Percentiles rank a stretch among this genome's conserved stretches.
These are phyloP conservation scores for Pulveroboletus frians DNA, from an alignment of 768 basidiomycete species.

Conservation along the genomic window DNA sequence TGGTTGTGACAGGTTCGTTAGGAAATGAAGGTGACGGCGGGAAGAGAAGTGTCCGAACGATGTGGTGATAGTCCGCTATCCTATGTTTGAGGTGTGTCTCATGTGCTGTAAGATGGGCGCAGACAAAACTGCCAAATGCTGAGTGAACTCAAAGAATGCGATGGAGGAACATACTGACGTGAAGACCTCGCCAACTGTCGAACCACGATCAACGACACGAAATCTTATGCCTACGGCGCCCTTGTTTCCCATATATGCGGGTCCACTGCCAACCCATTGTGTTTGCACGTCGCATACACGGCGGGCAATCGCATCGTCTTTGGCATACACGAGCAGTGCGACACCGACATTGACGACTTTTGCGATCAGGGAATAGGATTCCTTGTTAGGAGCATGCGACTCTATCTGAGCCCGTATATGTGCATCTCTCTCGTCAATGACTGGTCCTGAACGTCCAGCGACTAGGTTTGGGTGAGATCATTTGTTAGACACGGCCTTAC, in stretches of 20 bases:
- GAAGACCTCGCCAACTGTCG: conserved; percentile 64
- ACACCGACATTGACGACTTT: conserved; percentile 83
- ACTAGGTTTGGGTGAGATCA: conserved; percentile 41
- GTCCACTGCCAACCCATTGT: conserved; percentile 70
- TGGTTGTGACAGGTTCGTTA: conserved; percentile 43
- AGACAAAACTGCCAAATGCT: conserved; percentile 63
- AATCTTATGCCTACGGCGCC: conserved; percentile 89
- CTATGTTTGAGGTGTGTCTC: conserved; percentile 58
- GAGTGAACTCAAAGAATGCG: conserved; percentile 2
- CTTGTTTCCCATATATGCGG: conserved; percentile 87
- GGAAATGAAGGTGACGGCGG: conserved; percentile 41
- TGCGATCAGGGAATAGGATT: conserved; percentile 72
- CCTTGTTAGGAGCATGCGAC: conserved; percentile 62
- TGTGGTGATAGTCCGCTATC: conserved; percentile 74
- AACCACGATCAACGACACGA: conserved; percentile 54
- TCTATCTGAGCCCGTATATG: conserved; percentile 76
- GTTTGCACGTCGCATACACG: conserved; percentile 63
- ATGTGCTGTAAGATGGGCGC: conserved; percentile 87
- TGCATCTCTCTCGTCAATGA: conserved; percentile 62
- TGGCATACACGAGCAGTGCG: conserved; percentile 82
- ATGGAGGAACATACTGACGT: conserved; percentile 54
- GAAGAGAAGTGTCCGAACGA: conserved; percentile 79
- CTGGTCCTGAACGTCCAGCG: conserved; percentile 65
- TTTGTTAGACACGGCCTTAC: background rate
- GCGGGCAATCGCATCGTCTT: conserved; percentile 60